Percentiles rank a stretch among this genome's conserved stretches.
These are phyloP conservation scores for Candida sithepensis DNA, from an alignment of 805 yeast species.

Conservation along the genomic window DNA sequence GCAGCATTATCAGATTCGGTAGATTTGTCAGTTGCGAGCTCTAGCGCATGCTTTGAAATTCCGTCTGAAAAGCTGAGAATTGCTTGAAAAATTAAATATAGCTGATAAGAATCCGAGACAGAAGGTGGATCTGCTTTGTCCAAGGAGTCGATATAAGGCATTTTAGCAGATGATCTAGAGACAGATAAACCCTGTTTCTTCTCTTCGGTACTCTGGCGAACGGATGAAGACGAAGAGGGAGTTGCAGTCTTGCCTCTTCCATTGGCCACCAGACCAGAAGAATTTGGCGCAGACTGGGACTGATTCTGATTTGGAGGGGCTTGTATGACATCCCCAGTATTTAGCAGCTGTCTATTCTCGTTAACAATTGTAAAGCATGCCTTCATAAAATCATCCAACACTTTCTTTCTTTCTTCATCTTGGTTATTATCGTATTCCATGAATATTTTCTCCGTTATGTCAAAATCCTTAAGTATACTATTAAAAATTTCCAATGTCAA, in stretches of 20 bases:
- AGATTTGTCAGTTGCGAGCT: slow-evolving; percentile 29
- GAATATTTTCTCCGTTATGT: slow-evolving; percentile 49
- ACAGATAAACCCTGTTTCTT: slow-evolving; percentile 34
- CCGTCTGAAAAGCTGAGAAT: slow-evolving; percentile 63
- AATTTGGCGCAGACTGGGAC: slow-evolving; percentile 6
- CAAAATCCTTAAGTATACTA: slow-evolving; percentile 54
- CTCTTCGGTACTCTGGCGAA: slow-evolving; percentile 11
- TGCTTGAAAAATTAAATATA: slow-evolving; percentile 53
- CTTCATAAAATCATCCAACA: slow-evolving; percentile 51
- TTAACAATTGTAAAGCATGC: slow-evolving; percentile 37
- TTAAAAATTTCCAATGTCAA: slow-evolving; percentile 71
- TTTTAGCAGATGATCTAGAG: slow-evolving; percentile 43
- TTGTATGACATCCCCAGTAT: slow-evolving; percentile 33
- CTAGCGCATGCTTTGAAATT: slow-evolving; percentile 49
- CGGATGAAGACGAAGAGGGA: slow-evolving; percentile 10
- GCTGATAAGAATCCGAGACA: slow-evolving; percentile 58
- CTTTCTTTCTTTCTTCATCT: slow-evolving; percentile 52
- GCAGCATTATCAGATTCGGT: slow-evolving; percentile 5
- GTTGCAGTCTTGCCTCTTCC: slow-evolving; percentile 1
- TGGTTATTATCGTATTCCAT: slow-evolving; percentile 54
- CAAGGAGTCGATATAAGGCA: slow-evolving; percentile 65
- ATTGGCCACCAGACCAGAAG: slow-evolving; percentile 4
- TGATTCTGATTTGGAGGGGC: slow-evolving; percentile 20
- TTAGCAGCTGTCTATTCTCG: slow-evolving; percentile 32
- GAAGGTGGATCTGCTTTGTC: slow-evolving; percentile 80